A percentile compares a stretch with the other conserved stretches of the same genome.
Conservation (phyloP, 2,329 filamentous ascomycete genomes). For the Thermothelomyces thermophilus region DNA sequence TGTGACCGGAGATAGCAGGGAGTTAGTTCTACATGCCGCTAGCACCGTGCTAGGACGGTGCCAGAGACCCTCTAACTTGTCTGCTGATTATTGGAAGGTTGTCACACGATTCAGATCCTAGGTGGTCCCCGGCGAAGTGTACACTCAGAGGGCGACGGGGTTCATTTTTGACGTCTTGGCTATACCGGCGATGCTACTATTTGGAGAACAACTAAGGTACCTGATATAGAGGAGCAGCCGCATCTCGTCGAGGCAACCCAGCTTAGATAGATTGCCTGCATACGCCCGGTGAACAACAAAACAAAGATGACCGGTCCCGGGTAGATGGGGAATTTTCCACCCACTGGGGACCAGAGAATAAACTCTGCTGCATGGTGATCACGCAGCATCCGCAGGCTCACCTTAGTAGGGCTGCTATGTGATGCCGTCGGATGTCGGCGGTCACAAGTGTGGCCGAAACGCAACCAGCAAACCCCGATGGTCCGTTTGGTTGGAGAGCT, state of each 20-base stretch:
- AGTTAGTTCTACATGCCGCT: too few relatives aligned
- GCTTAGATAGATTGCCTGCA: too few relatives aligned
- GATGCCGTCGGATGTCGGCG: conserved; percentile 1
- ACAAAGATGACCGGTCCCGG: too few relatives aligned
- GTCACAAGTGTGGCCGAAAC: conserved; percentile 4
- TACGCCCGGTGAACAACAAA: too few relatives aligned
- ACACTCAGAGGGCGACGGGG: too few relatives aligned
- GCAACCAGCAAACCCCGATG: conserved; percentile 4
- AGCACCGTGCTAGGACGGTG: too few relatives aligned
- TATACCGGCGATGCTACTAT: neutral
- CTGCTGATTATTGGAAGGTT: too few relatives aligned
- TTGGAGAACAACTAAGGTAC: too few relatives aligned
- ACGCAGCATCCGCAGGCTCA: neutral
- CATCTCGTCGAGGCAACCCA: neutral
- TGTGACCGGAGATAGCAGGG: too few relatives aligned
- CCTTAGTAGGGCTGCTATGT: neutral
- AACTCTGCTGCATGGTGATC: neutral
- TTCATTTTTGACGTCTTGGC: neutral
- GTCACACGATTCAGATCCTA: neutral
- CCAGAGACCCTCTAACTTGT: too few relatives aligned
- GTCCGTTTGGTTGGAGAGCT: conserved; percentile 4
- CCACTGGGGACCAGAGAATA: neutral
- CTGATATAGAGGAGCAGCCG: neutral
- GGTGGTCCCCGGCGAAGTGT: too few relatives aligned
- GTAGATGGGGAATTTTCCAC: conserved; percentile 7